Percentiles rank a stretch among this genome's conserved stretches.
phyloP scores from a whole-genome alignment of 257 asterid genomes.

The Solanum corneliomulleri region DNA sequence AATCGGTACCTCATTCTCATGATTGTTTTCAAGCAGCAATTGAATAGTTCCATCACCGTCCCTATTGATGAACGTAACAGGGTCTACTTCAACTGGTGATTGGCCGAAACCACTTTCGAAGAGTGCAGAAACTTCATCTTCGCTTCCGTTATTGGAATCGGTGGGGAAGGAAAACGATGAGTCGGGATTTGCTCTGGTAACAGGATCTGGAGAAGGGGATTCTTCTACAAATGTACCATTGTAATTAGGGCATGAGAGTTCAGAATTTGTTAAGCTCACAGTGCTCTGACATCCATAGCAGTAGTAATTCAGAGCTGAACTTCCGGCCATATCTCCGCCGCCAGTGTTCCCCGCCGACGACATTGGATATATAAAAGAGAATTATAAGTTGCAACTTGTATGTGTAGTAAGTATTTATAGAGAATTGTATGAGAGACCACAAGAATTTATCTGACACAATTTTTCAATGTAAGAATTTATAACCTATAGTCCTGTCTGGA shows the following conservation, averaged over 20 bases:
- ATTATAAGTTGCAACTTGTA: neutral
- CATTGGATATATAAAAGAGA: neutral
- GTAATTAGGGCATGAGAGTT: slow-evolving; percentile 68
- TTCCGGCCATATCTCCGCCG: slow-evolving; percentile 1
- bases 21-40: slow-evolving; percentile 43
- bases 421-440: neutral
- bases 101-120: neutral
- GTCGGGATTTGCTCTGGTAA: neutral
- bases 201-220: slow-evolving; percentile 24
- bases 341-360: neutral
- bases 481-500: neutral
- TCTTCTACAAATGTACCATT: slow-evolving; percentile 53
- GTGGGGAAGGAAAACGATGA: neutral
- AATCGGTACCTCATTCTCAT: slow-evolving; percentile 23
- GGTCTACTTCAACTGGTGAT: slow-evolving; percentile 50
- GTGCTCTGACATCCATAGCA: slow-evolving; percentile 55
- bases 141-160: slow-evolving; percentile 4
- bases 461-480: neutral
- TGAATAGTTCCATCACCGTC: slow-evolving; percentile 51
- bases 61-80: slow-evolving; percentile 39
- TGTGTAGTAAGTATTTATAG: neutral
- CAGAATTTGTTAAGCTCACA: slow-evolving; percentile 32
- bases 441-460: neutral
- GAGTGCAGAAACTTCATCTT: slow-evolving; percentile 4
- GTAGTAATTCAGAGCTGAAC: slow-evolving; percentile 18